phyloP scores from a whole-genome alignment of 2,329 filamentous ascomycete species.

The Colletotrichum sp. region DNA sequence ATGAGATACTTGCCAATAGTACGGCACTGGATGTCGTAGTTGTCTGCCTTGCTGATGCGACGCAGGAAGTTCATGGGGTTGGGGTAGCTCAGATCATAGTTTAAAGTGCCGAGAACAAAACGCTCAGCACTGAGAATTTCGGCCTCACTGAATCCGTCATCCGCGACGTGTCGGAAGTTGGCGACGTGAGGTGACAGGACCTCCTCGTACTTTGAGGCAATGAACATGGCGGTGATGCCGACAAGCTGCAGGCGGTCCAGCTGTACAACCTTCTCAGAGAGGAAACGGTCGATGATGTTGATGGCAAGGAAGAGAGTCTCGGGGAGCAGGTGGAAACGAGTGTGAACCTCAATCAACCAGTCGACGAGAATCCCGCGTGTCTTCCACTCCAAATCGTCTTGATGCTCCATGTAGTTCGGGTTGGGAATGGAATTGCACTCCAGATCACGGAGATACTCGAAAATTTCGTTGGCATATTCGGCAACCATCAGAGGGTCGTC shows the following conservation, averaged over 20 bases:
- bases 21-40: slow-evolving; percentile 97
- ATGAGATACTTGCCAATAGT: slow-evolving; percentile 97
- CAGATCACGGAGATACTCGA: slow-evolving; percentile 90
- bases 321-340: slow-evolving; percentile 91
- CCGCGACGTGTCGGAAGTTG: slow-evolving; percentile 96
- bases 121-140: slow-evolving; percentile 98
- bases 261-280: slow-evolving; percentile 94
- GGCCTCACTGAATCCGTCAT: slow-evolving; percentile 92
- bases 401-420: slow-evolving; percentile 92
- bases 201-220: slow-evolving; percentile 98
- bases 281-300: slow-evolving; percentile 98
- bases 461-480: slow-evolving; percentile 96
- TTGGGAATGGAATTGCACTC: slow-evolving; percentile 84
- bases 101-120: slow-evolving; percentile 86
- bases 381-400: slow-evolving; percentile 97
- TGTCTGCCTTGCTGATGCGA: slow-evolving; percentile 98
- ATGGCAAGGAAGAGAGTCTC: slow-evolving; percentile 96
- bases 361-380: slow-evolving; percentile 96
- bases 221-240: slow-evolving; percentile 98
- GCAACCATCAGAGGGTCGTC: slow-evolving; percentile 98
- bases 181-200: slow-evolving; percentile 95
- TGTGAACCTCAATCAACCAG: slow-evolving; percentile 98
- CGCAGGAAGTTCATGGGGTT: slow-evolving; percentile 99
- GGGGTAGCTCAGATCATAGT: slow-evolving; percentile 97
- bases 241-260: slow-evolving; percentile 96